Base-by-base conservation (phyloP, 108 stramenopile species). In the Skeletonema potamos region DNA sequence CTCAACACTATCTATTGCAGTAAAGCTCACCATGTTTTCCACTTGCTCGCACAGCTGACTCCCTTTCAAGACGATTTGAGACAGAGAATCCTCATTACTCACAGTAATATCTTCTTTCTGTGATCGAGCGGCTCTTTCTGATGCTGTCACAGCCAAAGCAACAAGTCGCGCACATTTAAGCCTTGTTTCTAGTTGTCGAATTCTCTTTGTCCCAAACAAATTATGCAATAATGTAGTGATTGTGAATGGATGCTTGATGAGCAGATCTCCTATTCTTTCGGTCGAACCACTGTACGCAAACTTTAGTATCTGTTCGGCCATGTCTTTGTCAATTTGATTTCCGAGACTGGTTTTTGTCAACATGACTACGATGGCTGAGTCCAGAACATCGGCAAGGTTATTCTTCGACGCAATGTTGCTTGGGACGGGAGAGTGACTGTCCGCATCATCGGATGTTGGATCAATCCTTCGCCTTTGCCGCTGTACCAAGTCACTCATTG, bases 11-110 rank as follows among this genome's bases (percentile, higher is more conserved):
- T 80, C 78, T 20, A 79, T 75, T 7, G 89, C 93, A 17, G 85
- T 74, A 63, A 94, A 92, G 44, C 85, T 86, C n/a, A 92, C 91
- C 89, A 92, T 91, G 34, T 74, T 88, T 62, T 90, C 91, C 2
- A 94, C 65, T 59, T 83, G 85, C 41, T 94, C 91, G 29, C 93
- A 94, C 30, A 94, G 58, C 51, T 91, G 83, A 58, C 86, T 85
- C 4, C 84, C 93, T 27, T 87, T 77, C 17, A 87, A 60, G 0
- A 90, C 59, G 11, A 67, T 58, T 65, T 80, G 55, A 58, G 77
- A 80, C 27, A 89, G 56, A 6, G 61, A 70, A 36, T 86, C 86
- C 54, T 87, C 89, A 64, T 89, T 87, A 51, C 55, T 68, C 15
- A 30, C 63, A 10, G 37, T 46, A 13, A 72, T 36, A 56, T 67